phyloP scores from a whole-genome alignment of 1,284 basidiomycete genomes.

The Rhodotorula glutinis region DNA sequence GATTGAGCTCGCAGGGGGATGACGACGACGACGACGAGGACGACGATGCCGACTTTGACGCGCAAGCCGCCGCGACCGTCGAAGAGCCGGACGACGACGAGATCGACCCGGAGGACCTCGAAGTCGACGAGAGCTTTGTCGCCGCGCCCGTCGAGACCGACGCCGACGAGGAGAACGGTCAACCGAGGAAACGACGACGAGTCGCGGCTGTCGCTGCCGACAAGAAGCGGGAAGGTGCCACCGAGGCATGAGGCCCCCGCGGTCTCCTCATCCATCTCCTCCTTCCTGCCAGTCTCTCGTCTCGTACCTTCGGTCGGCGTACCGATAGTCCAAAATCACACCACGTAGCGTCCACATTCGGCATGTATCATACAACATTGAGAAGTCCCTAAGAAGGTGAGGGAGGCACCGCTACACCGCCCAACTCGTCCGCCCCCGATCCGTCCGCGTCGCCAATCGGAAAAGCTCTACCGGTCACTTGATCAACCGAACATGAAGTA shows the following conservation, averaged over 20 bases:
- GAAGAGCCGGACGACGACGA: conserved; percentile 35
- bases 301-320: background rate
- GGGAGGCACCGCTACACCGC: no score
- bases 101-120: conserved; percentile 23
- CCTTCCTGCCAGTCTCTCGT: no score
- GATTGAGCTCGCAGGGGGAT: background rate
- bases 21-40: conserved; percentile 32
- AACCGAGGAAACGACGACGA: conserved; percentile 33
- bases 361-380: background rate
- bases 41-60: conserved; percentile 33
- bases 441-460: no score
- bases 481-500: conserved; percentile 62
- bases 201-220: background rate
- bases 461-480: no score
- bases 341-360: no score
- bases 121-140: conserved; percentile 28
- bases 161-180: conserved; percentile 23
- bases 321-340: background rate
- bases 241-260: background rate
- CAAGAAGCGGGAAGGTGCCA: background rate
- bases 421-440: no score
- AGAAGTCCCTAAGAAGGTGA: no score
- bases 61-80: conserved; percentile 13
- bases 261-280: no score
- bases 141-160: background rate